Percentiles rank a stretch among this genome's conserved stretches.
Conservation (phyloP, 345 rosid genomes). For the Lumnitzera littorea region DNA sequence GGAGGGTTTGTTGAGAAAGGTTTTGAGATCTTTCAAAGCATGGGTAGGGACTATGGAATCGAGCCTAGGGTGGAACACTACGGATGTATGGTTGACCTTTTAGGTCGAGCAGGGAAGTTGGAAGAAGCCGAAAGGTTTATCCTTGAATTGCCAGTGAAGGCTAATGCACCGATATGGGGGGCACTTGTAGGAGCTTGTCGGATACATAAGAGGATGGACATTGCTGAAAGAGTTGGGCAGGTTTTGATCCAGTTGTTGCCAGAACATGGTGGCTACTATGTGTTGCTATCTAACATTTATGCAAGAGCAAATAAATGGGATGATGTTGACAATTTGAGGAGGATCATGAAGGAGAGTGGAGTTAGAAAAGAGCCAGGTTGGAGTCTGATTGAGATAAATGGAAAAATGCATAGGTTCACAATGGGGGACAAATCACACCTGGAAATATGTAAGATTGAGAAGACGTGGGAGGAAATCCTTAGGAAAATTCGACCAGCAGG, state of each 20-base stretch:
- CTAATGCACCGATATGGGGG: conserved; percentile 66
- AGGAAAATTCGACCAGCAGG: conserved; percentile 44
- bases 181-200: conserved; percentile 75
- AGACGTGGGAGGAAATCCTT: conserved; percentile 56
- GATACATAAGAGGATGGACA: conserved; percentile 49
- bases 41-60: conserved; percentile 33
- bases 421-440: conserved; percentile 54
- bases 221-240: conserved; percentile 56
- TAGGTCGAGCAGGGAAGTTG: conserved; percentile 69
- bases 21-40: conserved; percentile 44
- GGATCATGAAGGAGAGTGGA: conserved; percentile 57
- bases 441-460: conserved; percentile 46
- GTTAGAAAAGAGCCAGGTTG: conserved; percentile 49
- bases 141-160: conserved; percentile 54
- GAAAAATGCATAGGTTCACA: conserved; percentile 47
- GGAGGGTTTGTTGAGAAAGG: conserved; percentile 62
- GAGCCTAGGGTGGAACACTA: conserved; percentile 70
- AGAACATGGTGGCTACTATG: conserved; percentile 68
- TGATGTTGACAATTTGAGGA: conserved; percentile 37
- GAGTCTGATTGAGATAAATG: conserved; percentile 53
- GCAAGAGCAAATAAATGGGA: conserved; percentile 59
- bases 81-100: conserved; percentile 72
- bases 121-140: conserved; percentile 60
- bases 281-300: conserved; percentile 60
- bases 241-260: conserved; percentile 47